Evolutionary conservation across 2,329 filamentous ascomycete species (phyloP), one percentile per base, ranked within the genome.

Genomic region (Penicillium sp.): DNA sequence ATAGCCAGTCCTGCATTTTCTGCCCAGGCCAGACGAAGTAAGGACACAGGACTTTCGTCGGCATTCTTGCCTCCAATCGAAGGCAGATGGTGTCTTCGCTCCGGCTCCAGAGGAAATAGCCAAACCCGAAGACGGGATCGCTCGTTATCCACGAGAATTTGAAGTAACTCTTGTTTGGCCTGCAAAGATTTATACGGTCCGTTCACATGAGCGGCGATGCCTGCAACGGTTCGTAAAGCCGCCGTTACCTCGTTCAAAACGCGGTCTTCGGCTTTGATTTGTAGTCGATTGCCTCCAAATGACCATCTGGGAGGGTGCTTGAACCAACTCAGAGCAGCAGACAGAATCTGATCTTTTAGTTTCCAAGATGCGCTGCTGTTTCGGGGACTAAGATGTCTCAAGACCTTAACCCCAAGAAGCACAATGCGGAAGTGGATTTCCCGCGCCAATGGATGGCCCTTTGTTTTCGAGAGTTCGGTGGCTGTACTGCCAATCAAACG

Each of bases 361-460:
- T 86, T 83, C 84, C 88, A 93, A 62, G 87, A 84, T 6, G 84
- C 80, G 25, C 80, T 78, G 19, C 85, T 78, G 35, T 83, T 83
- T 19, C 80, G 67, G 3, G 75, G 75, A 4, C 83, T 88, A 63
- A 83, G 87, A 58, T 87, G 81, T 55, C 81, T 83, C 43, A 97
- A 72, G 8, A 97, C 81, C 53, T 83, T 84, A 46, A 96, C 74
- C 13, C 87, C 89, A 60, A 97, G 88, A 3, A 96, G 73, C 11
- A 97, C 75, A 46, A 95, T 82, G 57, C 93, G 88, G 64, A 99
- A 90, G 59, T 93, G 87, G n/a, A 95, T 79, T 67, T 99, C 95
- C 63, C 93, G 80, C 3, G 91, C 88, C 66, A 99, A 81, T 11
- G 93, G 92, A 65, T 99, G 93, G 4, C 82, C 80, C 10, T 81